Evolutionary conservation across 148 eudicot species (phyloP).

Genomic region (Suaeda aralocaspica): DNA sequence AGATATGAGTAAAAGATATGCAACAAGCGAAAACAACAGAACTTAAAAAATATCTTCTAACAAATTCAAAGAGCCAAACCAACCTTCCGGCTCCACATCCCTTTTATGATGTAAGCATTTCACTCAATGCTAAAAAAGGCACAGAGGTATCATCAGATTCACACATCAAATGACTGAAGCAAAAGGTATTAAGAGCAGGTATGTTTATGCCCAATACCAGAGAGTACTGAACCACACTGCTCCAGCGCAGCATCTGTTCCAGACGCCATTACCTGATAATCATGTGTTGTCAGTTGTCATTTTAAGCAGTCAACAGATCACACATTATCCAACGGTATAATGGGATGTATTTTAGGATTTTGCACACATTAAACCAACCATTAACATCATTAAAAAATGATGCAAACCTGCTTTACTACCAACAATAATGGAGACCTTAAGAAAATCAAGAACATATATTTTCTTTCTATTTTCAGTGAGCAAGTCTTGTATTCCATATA

Average conservation of each 20-base stretch:
- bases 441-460: too few relatives aligned
- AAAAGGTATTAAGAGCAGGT: neutral
- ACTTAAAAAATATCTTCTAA: slow-evolving; percentile 4
- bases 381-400: neutral
- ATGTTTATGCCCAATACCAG: slow-evolving; percentile 42
- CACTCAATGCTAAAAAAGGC: slow-evolving; percentile 66
- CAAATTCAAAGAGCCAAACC: slow-evolving; percentile 4
- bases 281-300: neutral
- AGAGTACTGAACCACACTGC: slow-evolving; percentile 73
- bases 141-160: slow-evolving; percentile 18
- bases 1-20: neutral
- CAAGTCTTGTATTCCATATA: too few relatives aligned
- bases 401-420: neutral
- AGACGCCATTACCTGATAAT: slow-evolving; percentile 81
- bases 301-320: neutral
- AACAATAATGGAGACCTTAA: too few relatives aligned
- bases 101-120: slow-evolving; percentile 91
- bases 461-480: too few relatives aligned
- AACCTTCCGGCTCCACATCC: slow-evolving; percentile 99
- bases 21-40: neutral
- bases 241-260: slow-evolving; percentile 80
- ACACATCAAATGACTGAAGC: neutral
- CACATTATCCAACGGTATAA: neutral
- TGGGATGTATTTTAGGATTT: neutral
- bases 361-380: neutral